Base-by-base conservation (phyloP, 495 filamentous ascomycete species). In the Cercophora scortea region DNA sequence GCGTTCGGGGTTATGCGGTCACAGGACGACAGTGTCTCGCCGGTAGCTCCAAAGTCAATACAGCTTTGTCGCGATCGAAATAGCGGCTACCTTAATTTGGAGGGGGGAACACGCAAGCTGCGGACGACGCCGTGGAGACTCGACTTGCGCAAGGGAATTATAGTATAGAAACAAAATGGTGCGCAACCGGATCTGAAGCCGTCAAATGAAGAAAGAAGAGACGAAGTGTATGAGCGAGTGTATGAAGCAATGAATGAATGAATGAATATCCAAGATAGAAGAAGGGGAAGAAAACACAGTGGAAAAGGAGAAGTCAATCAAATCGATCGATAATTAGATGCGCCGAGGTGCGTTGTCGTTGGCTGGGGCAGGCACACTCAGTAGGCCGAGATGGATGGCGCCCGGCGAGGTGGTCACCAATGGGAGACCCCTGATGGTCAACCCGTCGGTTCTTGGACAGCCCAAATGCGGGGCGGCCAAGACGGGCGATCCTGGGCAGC, bases 361-460 rank as follows among this genome's bases (percentile, higher is more conserved):
- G 25, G 25, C 25, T 25, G 25, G 25, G 25, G 25, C 25, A 25
- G 25, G 25, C 25, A 25, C 25, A 25, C 25, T 25, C 42, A 12
- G 9, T 10, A 45, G 42, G 42, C 18, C 16, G n/a, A 11, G 42
- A 12, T 3, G 10, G 42, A 10, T 12, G 11, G 42, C 18, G 42
- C 38, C 47, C 47, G 41, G 15, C 47, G 34, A 49, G 19, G 13
- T 40, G 47, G 47, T 49, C 47, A 35, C 47, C 47, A 49, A 49
- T 49, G 35, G 25, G 47, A 40, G 38, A 19, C 35, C 18, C 10
- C 32, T 36, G 32, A 16, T 45, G 12, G 9, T 1, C 32, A 12
- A 10, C 6, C 32, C 17, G 45, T 32, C 10, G 32, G 32, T 32
- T 17, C 42, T 19, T 45, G 42, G 17, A 16, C 18, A 16, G 17